These are phyloP conservation scores for Aaosphaeria pasadenensis DNA, from an alignment of 2,329 filamentous ascomycete species.

Conservation along the genomic window DNA sequence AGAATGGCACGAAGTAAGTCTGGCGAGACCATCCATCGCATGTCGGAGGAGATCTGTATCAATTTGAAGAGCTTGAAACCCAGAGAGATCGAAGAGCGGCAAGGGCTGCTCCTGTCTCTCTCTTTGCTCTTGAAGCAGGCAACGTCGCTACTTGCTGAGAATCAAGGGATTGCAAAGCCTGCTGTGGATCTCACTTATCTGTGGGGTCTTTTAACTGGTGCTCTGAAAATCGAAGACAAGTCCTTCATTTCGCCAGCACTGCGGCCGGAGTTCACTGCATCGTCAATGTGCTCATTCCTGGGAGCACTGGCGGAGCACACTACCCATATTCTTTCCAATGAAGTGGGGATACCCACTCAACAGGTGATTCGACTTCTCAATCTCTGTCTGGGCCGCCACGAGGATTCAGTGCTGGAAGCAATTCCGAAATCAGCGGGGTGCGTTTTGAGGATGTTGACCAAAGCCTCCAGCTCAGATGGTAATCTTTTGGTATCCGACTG, in stretches of 20 bases:
- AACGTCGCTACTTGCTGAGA: not conserved
- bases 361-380: constrained; percentile 23
- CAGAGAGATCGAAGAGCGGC: constrained; percentile 66
- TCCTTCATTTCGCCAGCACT: constrained; percentile 44
- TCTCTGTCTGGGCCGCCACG: constrained; percentile 33
- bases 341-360: constrained; percentile 8
- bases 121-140: constrained; percentile 42
- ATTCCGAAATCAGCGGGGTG: constrained; percentile 21
- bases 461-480: constrained; percentile 5
- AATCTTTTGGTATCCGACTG: constrained; percentile 22
- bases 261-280: constrained; percentile 63
- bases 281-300: constrained; percentile 59
- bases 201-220: constrained; percentile 27
- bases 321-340: constrained; percentile 8
- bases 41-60: constrained; percentile 40
- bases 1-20: constrained; percentile 45
- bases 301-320: constrained; percentile 25
- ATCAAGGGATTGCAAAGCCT: not conserved
- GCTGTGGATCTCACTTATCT: constrained; percentile 18
- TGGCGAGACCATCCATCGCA: constrained; percentile 36
- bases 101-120: constrained; percentile 64
- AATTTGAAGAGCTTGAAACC: constrained; percentile 48
- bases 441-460: constrained; percentile 17
- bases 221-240: constrained; percentile 37
- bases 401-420: constrained; percentile 30